Evolutionary conservation across 2,329 filamentous ascomycete species (phyloP).

Genomic region (Exophiala spinifera): DNA sequence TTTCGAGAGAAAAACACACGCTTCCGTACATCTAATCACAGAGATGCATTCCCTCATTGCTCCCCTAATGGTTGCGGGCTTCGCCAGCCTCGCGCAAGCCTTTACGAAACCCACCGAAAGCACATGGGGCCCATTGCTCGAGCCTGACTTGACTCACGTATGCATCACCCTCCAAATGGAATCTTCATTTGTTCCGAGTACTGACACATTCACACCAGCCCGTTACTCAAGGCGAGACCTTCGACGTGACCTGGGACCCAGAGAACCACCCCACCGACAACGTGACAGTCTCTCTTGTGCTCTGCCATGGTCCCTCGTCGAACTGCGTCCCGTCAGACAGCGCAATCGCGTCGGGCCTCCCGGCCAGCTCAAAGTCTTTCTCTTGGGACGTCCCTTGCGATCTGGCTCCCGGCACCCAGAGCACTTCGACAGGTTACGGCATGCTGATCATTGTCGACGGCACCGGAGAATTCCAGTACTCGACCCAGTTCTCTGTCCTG

Average conservation of each 20-base stretch:
- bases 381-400: conserved; percentile 27
- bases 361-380: conserved; percentile 23
- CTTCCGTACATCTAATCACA: not conserved
- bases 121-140: conserved; percentile 28
- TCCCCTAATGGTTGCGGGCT: conserved; percentile 60
- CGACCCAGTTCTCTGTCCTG: conserved; percentile 30
- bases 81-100: conserved; percentile 67
- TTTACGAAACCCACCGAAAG: conserved; percentile 22
- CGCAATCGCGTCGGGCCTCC: conserved; percentile 26
- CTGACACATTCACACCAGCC: conserved; percentile 12
- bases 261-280: conserved; percentile 18
- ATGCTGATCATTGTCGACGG: conserved; percentile 31
- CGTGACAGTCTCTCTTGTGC: conserved; percentile 28
- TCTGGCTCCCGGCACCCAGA: conserved; percentile 20
- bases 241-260: conserved; percentile 27
- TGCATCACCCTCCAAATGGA: not conserved
- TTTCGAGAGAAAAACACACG: not conserved
- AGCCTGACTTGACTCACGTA: conserved; percentile 21
- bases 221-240: conserved; percentile 28
- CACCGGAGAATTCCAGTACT: conserved; percentile 30
- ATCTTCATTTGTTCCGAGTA: not conserved
- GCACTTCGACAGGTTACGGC: conserved; percentile 27
- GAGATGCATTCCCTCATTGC: conserved; percentile 18
- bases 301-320: conserved; percentile 27
- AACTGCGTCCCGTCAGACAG: conserved; percentile 24